Percentiles rank a stretch among this genome's conserved stretches.
Evolutionary conservation across 176 grass and related monocot species (phyloP).

Genomic region (Echinochloa phyllopogon): DNA sequence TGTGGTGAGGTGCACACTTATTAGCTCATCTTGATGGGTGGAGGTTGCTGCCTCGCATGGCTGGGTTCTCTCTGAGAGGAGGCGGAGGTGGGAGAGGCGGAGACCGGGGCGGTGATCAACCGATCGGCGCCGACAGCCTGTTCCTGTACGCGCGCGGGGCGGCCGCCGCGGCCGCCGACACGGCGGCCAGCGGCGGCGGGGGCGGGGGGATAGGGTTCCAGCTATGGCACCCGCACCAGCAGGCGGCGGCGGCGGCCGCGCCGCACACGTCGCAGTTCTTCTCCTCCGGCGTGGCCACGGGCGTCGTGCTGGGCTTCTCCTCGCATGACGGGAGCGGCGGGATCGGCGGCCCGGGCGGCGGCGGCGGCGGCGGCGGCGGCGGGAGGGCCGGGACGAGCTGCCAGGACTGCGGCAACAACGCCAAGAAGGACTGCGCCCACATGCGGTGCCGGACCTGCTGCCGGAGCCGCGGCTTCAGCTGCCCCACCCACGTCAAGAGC

Average conservation of each 20-base stretch:
- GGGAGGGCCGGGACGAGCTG: slow-evolving; percentile 80
- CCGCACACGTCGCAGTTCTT: slow-evolving; percentile 71
- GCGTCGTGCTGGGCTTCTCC: slow-evolving; percentile 61
- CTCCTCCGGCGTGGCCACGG: slow-evolving; percentile 63
- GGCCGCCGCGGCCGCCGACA: slow-evolving; percentile 61
- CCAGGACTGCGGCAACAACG: slow-evolving; percentile 98
- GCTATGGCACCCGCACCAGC: slow-evolving; percentile 84
- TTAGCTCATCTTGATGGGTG: slow-evolving; percentile 62
- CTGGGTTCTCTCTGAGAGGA: slow-evolving; percentile 91
- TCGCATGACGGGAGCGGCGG: slow-evolving; percentile 48
- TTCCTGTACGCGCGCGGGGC: slow-evolving; percentile 79
- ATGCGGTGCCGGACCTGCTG: slow-evolving; percentile 94
- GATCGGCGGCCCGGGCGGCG: slow-evolving; percentile 16
- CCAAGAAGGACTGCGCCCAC: slow-evolving; percentile 94
- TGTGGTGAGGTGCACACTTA: background rate
- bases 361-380: slow-evolving; percentile 28
- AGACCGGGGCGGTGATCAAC: slow-evolving; percentile 47
- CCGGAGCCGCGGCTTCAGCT: slow-evolving; percentile 86
- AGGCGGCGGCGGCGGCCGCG: slow-evolving; percentile 40
- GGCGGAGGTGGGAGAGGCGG: slow-evolving; percentile 44
- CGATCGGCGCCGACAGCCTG: slow-evolving; percentile 67
- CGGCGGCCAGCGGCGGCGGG: slow-evolving; percentile 58
- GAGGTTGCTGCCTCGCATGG: slow-evolving; percentile 67
- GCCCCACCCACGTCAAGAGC: slow-evolving; percentile 87
- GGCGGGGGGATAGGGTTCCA: slow-evolving; percentile 74